Base-by-base conservation (phyloP, 345 rosid genomes). In the Acer yangbiense region DNA sequence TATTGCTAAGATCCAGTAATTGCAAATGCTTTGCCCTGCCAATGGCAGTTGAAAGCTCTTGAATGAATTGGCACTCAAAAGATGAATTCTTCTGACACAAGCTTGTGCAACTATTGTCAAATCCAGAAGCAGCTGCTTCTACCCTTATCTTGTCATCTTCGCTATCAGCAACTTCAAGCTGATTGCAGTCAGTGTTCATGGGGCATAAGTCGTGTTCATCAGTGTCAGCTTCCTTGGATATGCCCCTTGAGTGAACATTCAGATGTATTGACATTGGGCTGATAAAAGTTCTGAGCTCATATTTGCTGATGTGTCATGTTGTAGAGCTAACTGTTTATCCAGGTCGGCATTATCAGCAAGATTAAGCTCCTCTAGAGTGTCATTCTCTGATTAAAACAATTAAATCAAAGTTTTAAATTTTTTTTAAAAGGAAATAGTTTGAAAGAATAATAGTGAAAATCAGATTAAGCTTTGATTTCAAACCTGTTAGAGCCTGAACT, bases 91-190 rank as follows among this genome's bases (percentile, higher is more conserved):
- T 85, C 35, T 77, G 82, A 25, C 73, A 86, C 0, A 91, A 88
- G 79, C 96, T 88, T 50, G 87, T 69, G 76, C 87, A 86, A 68
- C 88, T 82, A 57, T 83, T 84, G 29, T 88, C 74, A 5, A 85
- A 46, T 50, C 83, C 88, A 3, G 85, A 85, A 35, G 77, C 87
- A 70, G 54, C 80, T 43, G 81, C 83, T 76, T 82, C 89, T 63
- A 13, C 77, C 69, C 54, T 76, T 10, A 18, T 65, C 57, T 80
- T 70, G 13, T 86, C 86, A 76, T 96, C 99, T 87, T 94, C 95
- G 67, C 98, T 96, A 75, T 92, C 99, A 29, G 98, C 93, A 73
- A 96, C 97, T 89, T 90, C 92, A 8, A 94, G 90, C 62, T 73
- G 78, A 75, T 80, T 71, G 77, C 79, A 83, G 18, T 87, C 84